phyloP scores from a whole-genome alignment of 2,329 filamentous ascomycete species.

The Phaeosphaeria sp. region DNA sequence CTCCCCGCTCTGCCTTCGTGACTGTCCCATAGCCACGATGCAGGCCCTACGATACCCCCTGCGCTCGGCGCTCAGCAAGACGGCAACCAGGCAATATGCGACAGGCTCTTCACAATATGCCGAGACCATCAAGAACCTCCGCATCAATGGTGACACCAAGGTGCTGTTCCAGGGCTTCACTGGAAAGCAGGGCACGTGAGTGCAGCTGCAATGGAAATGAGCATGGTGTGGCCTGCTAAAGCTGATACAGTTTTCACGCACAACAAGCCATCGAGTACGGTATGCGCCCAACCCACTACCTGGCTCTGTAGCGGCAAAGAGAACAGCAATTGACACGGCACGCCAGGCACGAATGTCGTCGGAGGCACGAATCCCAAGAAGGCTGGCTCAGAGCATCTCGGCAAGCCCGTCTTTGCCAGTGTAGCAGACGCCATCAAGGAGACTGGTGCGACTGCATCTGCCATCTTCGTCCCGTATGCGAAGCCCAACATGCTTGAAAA shows the following conservation, averaged over 20 bases:
- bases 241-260: conserved; percentile 81
- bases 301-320: conserved; percentile 19
- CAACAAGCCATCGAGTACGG: conserved; percentile 98
- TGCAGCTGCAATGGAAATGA: conserved; percentile 12
- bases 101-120: conserved; percentile 66
- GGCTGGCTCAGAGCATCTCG: conserved; percentile 87
- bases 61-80: conserved; percentile 71
- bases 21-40: conserved; percentile 64
- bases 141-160: conserved; percentile 91
- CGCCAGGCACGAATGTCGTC: conserved; percentile 88
- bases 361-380: conserved; percentile 99
- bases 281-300: conserved; percentile 55
- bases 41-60: conserved; percentile 81
- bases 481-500: background rate
- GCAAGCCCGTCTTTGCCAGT: conserved; percentile 88
- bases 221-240: conserved; percentile 18
- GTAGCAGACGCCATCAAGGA: conserved; percentile 88
- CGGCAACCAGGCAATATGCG: conserved; percentile 79
- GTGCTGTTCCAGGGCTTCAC: conserved; percentile 98
- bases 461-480: conserved; percentile 91
- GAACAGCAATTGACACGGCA: conserved; percentile 33
- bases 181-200: conserved; percentile 85
- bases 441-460: conserved; percentile 88
- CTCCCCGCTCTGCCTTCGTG: conserved; percentile 33
- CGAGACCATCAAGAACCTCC: conserved; percentile 70